Evolutionary conservation across 179 eudicot species (phyloP).

Genomic region (Carnegiea gigantea): DNA sequence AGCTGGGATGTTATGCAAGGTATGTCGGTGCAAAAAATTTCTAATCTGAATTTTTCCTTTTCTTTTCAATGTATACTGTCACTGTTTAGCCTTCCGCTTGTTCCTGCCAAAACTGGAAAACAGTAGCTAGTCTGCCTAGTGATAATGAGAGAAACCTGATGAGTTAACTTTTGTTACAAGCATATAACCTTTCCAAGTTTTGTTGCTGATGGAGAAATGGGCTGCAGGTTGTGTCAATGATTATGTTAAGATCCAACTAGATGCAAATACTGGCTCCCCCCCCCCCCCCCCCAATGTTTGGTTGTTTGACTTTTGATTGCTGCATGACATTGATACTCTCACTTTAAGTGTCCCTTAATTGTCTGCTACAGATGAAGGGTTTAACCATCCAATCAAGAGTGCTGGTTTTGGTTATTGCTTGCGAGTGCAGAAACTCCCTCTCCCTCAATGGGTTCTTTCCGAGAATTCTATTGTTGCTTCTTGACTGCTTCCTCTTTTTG

Average conservation of each 20-base stretch:
- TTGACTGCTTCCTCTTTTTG: too few species aligned
- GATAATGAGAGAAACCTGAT: background rate
- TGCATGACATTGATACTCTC: background rate
- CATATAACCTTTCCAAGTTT: background rate
- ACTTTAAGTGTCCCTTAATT: background rate
- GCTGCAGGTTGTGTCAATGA: background rate
- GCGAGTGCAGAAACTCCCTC: too few species aligned
- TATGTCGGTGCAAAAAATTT: slow-evolving; percentile 23
- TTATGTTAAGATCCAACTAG: background rate
- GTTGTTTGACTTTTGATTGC: background rate
- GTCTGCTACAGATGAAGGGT: background rate
- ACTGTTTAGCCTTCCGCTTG: background rate
- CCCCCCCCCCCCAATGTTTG: background rate
- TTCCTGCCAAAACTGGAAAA: background rate
- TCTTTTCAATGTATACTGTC: background rate
- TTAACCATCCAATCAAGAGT: background rate
- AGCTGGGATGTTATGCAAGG: slow-evolving; percentile 56
- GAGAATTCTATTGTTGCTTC: too few species aligned
- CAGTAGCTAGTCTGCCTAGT: background rate
- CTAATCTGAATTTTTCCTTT: background rate
- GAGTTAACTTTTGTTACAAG: slow-evolving; percentile 3
- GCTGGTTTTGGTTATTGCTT: background rate
- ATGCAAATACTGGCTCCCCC: background rate
- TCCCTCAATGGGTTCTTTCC: too few species aligned
- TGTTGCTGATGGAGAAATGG: background rate